phyloP scores from a whole-genome alignment of 306 rosid genomes.

The Ormosia semicastrata region DNA sequence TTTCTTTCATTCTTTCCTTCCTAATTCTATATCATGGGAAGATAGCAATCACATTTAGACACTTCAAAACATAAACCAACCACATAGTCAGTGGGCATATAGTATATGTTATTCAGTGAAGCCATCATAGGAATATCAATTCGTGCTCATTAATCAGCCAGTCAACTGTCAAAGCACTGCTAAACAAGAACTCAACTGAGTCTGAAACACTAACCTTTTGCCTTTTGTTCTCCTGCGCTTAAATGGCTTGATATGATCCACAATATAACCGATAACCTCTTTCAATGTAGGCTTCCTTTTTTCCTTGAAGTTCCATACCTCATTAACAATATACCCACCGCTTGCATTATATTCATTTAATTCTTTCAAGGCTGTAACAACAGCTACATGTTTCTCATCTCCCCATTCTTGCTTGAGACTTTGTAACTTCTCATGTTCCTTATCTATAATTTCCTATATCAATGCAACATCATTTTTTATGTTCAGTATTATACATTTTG shows the following conservation, averaged over 20 bases:
- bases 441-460: constrained; percentile 59
- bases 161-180: not conserved
- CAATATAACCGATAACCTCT: constrained; percentile 64
- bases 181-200: not conserved
- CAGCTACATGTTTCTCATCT: constrained; percentile 52
- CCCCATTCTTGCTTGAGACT: constrained; percentile 83
- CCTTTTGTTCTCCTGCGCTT: constrained; percentile 74
- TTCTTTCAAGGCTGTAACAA: constrained; percentile 64
- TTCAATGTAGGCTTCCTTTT: constrained; percentile 81
- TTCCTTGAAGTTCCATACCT: constrained; percentile 83
- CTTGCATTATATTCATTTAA: constrained; percentile 79
- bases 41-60: not conserved
- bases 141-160: not conserved
- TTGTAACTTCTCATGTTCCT: constrained; percentile 62
- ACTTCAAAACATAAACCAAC: not conserved
- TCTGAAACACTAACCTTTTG: constrained; percentile 38
- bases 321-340: constrained; percentile 63
- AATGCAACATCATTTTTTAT: not conserved
- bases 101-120: constrained; percentile 1
- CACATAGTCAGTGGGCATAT: not conserved
- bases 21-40: not conserved
- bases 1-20: not conserved
- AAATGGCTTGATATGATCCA: constrained; percentile 43
- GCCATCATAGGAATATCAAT: not conserved
- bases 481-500: not conserved